phyloP scores from a whole-genome alignment of 2,329 filamentous ascomycete species.

The Dendrostoma leiphaemia region DNA sequence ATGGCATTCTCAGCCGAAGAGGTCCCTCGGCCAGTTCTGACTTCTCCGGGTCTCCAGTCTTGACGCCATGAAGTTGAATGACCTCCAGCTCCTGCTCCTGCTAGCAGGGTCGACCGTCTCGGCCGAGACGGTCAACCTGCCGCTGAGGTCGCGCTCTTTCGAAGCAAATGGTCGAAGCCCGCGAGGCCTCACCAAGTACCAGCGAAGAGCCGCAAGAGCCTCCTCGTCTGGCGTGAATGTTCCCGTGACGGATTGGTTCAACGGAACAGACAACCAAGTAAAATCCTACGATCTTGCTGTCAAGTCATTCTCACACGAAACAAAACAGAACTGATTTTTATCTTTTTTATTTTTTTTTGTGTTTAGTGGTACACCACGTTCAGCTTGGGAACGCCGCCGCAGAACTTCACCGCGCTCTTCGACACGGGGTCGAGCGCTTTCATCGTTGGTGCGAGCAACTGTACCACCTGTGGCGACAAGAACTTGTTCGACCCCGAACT shows the following conservation, averaged over 20 bases:
- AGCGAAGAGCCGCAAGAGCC: background rate
- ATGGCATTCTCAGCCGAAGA: background rate
- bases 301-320: too few species aligned
- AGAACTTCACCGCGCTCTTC: slow-evolving; percentile 30
- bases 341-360: too few species aligned
- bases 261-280: slow-evolving; percentile 14
- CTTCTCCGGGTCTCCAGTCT: too few species aligned
- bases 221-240: slow-evolving; percentile 1
- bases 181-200: background rate
- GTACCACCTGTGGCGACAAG: slow-evolving; percentile 25
- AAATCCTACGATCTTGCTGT: too few species aligned
- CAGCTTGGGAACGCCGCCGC: slow-evolving; percentile 19
- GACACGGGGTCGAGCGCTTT: slow-evolving; percentile 30
- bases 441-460: slow-evolving; percentile 27
- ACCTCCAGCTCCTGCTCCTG: background rate
- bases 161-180: background rate
- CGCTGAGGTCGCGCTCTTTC: slow-evolving; percentile 2
- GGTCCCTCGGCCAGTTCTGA: background rate
- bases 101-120: background rate
- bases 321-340: too few species aligned
- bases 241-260: slow-evolving; percentile 17
- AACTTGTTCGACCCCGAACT: slow-evolving; percentile 26
- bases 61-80: background rate
- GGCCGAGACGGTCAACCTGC: slow-evolving; percentile 2
- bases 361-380: slow-evolving; percentile 22